Base-by-base conservation (phyloP, 1,284 basidiomycete species). In the Puccinia coronata region DNA sequence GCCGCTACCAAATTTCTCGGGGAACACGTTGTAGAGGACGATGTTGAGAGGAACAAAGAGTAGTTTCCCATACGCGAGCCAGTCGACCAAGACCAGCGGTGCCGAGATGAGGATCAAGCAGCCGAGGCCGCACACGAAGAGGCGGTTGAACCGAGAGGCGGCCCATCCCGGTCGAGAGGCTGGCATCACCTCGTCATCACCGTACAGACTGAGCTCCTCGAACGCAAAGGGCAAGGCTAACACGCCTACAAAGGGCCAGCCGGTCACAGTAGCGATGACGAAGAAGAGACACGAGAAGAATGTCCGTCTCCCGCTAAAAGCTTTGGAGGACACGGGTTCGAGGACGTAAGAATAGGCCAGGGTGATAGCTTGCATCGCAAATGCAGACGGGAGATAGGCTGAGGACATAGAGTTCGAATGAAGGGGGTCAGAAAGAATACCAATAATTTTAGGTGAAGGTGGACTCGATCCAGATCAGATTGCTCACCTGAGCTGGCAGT, bases 191-290 rank as follows among this genome's bases (percentile, higher is more conserved):
- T 88, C 88, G 84, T 96, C 93, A 8, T 89, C 90, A 18, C 92
- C 92, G 69, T 88, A 89, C 18, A 97, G 85, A 85, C 95, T 92
- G 23, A 98, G 88, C 86, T 98, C 94, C 86, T 99, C 97, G 80
- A 94, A 85, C 2, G 97, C 91, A 84, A 96, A 97, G 0, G 97
- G 97, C 18, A 96, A 86, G 0, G 93, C 91, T 5, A 98, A 88
- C 0, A 93, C 91, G 2, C 95, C 89, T 14, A 93, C 90, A 86
- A 98, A 99, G 0, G 97, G 97, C 97, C 97, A 99, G 23, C 96
- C 97, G 28, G 55, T 41, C 16, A 81, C 55, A 18, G 63, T 72
- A 41, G 80, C 80, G 34, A 71, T 75, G 49, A 96, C 89, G 70
- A 99, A 90, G 1, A 92, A 94, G 3, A 94, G 96, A 2, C 91